These are phyloP conservation scores for Phylloporus sp. DNA, from an alignment of 1,284 basidiomycete species.

Conservation along the genomic window DNA sequence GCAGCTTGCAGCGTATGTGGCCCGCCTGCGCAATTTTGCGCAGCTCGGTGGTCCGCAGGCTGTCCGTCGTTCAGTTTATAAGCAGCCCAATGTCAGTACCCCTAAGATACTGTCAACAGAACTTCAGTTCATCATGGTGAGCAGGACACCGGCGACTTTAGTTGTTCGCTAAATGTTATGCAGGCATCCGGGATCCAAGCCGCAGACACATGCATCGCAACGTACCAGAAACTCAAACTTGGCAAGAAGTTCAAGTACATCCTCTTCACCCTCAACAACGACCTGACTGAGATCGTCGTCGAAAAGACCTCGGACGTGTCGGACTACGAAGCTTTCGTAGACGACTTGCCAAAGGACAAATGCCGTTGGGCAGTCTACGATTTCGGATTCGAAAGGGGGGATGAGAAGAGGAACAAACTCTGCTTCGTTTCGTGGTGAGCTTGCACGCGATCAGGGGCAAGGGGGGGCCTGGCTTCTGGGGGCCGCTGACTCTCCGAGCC, in stretches of 20 bases:
- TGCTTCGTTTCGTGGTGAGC: constrained; percentile 80
- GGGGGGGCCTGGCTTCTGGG: neutral
- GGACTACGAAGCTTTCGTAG: constrained; percentile 81
- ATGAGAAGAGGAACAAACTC: constrained; percentile 84
- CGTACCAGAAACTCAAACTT: constrained; percentile 83
- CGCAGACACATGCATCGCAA: constrained; percentile 61
- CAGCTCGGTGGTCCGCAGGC: constrained; percentile 17
- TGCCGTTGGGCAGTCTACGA: constrained; percentile 95
- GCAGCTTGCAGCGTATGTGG: constrained; percentile 13
- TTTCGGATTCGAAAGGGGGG: constrained; percentile 84
- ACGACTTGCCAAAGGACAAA: constrained; percentile 75
- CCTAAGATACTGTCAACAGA: constrained; percentile 17
- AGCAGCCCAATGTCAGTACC: constrained; percentile 7
- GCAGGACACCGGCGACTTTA: neutral
- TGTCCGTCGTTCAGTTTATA: constrained; percentile 14
- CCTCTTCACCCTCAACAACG: constrained; percentile 75
- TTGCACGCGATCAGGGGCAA: no score
- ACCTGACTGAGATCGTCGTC: constrained; percentile 78
- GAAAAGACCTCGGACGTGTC: constrained; percentile 56
- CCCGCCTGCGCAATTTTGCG: constrained; percentile 9
- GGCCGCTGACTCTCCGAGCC: neutral
- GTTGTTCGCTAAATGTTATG: neutral
- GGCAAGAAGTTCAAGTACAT: constrained; percentile 87
- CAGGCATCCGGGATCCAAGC: constrained; percentile 83
- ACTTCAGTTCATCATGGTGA: constrained; percentile 20